Conservation (phyloP, 2,329 filamentous ascomycete species). For the Dactylellina drechsleri region DNA sequence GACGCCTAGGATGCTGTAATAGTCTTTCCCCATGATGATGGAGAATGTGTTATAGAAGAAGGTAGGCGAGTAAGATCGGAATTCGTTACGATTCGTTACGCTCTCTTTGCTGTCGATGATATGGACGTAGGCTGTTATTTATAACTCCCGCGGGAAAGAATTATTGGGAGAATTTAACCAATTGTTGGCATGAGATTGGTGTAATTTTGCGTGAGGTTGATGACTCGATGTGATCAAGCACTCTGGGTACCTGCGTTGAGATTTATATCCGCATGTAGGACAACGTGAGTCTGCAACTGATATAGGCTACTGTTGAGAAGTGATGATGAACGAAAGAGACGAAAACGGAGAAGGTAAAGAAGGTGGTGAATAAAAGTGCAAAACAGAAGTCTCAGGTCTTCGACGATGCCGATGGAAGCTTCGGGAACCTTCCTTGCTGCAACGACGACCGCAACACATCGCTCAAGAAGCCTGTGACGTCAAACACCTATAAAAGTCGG, state of each 20-base stretch:
- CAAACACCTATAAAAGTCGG: slow-evolving; percentile 23
- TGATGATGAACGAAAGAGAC: not conserved
- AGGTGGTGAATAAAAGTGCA: not conserved
- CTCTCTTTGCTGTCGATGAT: no score
- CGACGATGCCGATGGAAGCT: slow-evolving; percentile 45
- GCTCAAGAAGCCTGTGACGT: slow-evolving; percentile 31
- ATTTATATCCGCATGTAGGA: slow-evolving; percentile 21
- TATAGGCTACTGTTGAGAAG: not conserved
- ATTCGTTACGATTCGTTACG: no score
- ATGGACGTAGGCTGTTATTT: no score
- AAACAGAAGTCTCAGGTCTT: not conserved
- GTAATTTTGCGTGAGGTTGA: no score
- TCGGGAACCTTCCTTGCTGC: slow-evolving; percentile 53
- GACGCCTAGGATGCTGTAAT: slow-evolving; percentile 95
- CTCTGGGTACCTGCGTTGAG: not conserved
- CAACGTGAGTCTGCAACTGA: not conserved
- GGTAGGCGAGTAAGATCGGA: not conserved
- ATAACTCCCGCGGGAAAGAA: no score
- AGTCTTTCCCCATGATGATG: slow-evolving; percentile 83
- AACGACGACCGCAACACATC: slow-evolving; percentile 44
- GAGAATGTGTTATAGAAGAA: not conserved
- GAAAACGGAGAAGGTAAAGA: not conserved
- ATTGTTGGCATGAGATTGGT: no score
- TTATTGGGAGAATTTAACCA: no score
- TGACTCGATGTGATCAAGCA: not conserved